Evolutionary conservation across 805 yeast species (phyloP).

Genomic region (Kodamaea hsintzibuensis): DNA sequence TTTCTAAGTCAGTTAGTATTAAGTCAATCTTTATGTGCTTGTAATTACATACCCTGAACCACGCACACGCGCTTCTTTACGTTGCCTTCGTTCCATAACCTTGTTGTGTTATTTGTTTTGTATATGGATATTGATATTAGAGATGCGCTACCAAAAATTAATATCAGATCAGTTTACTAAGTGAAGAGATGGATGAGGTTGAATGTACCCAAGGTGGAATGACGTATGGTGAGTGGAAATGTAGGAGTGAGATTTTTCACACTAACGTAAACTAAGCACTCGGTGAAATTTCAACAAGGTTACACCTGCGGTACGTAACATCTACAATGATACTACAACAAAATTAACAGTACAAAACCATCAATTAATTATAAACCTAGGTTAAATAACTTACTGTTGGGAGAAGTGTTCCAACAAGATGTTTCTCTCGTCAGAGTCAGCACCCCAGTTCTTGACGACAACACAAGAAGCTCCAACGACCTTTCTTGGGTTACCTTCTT

Average conservation of each 20-base stretch:
- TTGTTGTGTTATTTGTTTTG: background rate
- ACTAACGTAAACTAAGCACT: no score
- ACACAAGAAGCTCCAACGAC: slow-evolving; percentile 99
- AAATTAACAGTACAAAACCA: slow-evolving; percentile 4
- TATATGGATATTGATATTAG: background rate
- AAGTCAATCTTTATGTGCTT: background rate
- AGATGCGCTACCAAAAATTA: background rate
- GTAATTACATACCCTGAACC: slow-evolving; percentile 43
- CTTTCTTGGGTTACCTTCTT: slow-evolving; percentile 99
- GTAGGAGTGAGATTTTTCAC: no score
- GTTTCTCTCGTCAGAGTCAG: slow-evolving; percentile 95
- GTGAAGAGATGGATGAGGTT: no score
- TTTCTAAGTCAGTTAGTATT: slow-evolving; percentile 19
- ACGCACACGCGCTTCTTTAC: slow-evolving; percentile 35
- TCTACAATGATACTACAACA: no score
- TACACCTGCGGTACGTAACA: no score
- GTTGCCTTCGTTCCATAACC: slow-evolving; percentile 16
- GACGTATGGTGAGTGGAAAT: no score
- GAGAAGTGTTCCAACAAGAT: slow-evolving; percentile 95
- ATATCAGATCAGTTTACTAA: no score
- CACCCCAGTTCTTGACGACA: slow-evolving; percentile 99
- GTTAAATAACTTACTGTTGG: slow-evolving; percentile 60
- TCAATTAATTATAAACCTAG: slow-evolving; percentile 3
- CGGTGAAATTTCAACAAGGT: no score
- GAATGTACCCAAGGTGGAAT: no score